Evolutionary conservation across 2,329 filamentous ascomycete species (phyloP), one percentile per base, ranked within the genome.

Genomic region (Cryphonectria naterciae): DNA sequence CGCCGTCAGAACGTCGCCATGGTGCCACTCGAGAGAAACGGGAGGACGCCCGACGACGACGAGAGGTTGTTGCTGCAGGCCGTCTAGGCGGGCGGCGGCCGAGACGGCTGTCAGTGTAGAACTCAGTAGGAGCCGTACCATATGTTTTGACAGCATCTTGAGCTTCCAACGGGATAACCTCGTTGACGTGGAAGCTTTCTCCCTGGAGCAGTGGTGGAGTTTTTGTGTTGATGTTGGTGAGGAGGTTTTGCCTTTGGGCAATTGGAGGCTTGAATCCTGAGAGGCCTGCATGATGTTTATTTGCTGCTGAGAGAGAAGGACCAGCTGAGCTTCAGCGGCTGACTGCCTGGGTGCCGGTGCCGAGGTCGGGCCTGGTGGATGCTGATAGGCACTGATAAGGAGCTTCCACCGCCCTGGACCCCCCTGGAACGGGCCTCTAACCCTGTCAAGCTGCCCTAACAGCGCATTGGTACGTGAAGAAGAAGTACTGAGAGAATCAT

Each of bases 111-210:
- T 43, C 6, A 46, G 68, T 43, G 8, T 35, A 10, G 39, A 49
- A 52, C 70, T 32, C 70, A 72, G 25, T 2, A 54, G 22, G 65
- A 72, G 68, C 41, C 60, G 52, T 7, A 72, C n/a, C 4, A 70
- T 19, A 1, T n/a, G 3, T 32, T 28, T 62, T 2, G 15, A 52
- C 60, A 70, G 19, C 70, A 72, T 72, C 11, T 41, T 67, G n/a
- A 17, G 22, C 19, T 15, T 22, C 37, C n/a, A 43, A 22, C 10
- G 10, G 35, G 13, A 11, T 35, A 52, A 28, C 8, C 10, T 25
- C 13, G n/a, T 43, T 19, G 65, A 22, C 0, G 37, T 41, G 35
- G 17, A 64, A 32, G 22, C 46, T 49, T 22, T 19, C 19, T n/a
- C 37, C 37, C 22, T 6, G 6, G n/a, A 58, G 35, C 22, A 43